phyloP scores from a whole-genome alignment of 1,284 basidiomycete species.

The Sphaerobolus stellatus region DNA sequence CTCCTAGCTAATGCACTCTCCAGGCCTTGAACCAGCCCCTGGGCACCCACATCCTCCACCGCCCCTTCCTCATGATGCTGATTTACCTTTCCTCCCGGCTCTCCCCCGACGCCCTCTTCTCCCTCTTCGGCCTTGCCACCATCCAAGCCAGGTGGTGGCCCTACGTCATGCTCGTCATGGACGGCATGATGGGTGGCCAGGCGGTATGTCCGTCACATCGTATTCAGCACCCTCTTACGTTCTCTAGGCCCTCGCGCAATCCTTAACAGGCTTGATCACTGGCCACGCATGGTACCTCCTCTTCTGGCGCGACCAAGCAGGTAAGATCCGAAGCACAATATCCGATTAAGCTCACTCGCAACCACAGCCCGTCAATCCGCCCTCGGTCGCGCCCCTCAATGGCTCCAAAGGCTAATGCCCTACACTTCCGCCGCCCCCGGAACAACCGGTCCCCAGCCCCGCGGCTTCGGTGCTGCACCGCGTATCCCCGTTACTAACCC shows the following conservation, averaged over 20 bases:
- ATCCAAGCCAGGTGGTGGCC: slow-evolving; percentile 75
- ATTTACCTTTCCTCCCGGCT: slow-evolving; percentile 68
- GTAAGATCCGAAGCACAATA: slow-evolving; percentile 27
- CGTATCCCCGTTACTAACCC: slow-evolving; percentile 3
- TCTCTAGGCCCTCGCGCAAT: slow-evolving; percentile 33
- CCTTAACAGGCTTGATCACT: slow-evolving; percentile 68
- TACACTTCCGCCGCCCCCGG: slow-evolving; percentile 18
- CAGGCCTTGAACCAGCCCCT: slow-evolving; percentile 68
- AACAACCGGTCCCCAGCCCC: slow-evolving; percentile 29
- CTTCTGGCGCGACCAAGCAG: slow-evolving; percentile 42
- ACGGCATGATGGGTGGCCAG: slow-evolving; percentile 67
- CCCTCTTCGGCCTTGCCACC: slow-evolving; percentile 71
- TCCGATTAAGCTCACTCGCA: slow-evolving; percentile 10
- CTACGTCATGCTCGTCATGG: slow-evolving; percentile 70
- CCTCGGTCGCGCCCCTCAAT: slow-evolving; percentile 26
- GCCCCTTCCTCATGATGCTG: slow-evolving; percentile 67
- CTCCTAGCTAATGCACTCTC: neutral
- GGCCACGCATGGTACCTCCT: slow-evolving; percentile 82
- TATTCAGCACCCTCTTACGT: neutral
- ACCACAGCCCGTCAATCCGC: neutral
- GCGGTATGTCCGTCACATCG: slow-evolving; percentile 22
- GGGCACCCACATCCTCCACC: slow-evolving; percentile 53
- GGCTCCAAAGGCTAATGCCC: slow-evolving; percentile 22
- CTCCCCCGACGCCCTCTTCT: slow-evolving; percentile 66
- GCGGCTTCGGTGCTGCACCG: slow-evolving; percentile 16